Conservation (phyloP, 768 basidiomycete species). For the Mycena haematopus region DNA sequence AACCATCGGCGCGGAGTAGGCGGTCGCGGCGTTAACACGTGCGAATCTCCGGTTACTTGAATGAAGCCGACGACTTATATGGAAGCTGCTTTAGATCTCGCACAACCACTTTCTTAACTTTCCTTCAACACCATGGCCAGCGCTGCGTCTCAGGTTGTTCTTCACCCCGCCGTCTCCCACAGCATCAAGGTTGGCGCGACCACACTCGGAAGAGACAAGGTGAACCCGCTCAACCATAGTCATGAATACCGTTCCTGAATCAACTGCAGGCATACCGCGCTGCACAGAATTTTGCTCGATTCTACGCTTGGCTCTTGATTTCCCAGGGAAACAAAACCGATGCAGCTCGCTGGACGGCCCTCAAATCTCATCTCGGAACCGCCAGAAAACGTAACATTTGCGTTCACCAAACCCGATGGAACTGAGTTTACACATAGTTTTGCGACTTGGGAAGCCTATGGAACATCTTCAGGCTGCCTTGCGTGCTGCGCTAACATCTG, state of each 20-base stretch:
- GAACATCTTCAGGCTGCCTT: slow-evolving; percentile 94
- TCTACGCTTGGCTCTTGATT: slow-evolving; percentile 85
- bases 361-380: slow-evolving; percentile 85
- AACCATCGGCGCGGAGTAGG: no score
- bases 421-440: slow-evolving; percentile 55
- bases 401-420: neutral
- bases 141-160: slow-evolving; percentile 76
- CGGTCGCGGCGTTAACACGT: no score
- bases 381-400: slow-evolving; percentile 76
- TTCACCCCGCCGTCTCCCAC: slow-evolving; percentile 84
- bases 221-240: slow-evolving; percentile 35
- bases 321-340: slow-evolving; percentile 72
- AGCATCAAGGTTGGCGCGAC: slow-evolving; percentile 79
- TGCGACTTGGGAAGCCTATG: slow-evolving; percentile 92
- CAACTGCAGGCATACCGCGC: slow-evolving; percentile 78
- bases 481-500: slow-evolving; percentile 63
- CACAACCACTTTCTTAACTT: neutral
- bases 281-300: slow-evolving; percentile 88
- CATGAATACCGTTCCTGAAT: neutral
- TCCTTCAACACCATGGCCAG: slow-evolving; percentile 45
- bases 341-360: slow-evolving; percentile 78
- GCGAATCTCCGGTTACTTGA: neutral
- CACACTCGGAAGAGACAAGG: slow-evolving; percentile 93
- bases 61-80: neutral
- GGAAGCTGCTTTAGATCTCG: neutral